Percentiles rank a stretch among this genome's conserved stretches.
Conservation (phyloP, 2,329 filamentous ascomycete species). For the Colletotrichum tropicale region DNA sequence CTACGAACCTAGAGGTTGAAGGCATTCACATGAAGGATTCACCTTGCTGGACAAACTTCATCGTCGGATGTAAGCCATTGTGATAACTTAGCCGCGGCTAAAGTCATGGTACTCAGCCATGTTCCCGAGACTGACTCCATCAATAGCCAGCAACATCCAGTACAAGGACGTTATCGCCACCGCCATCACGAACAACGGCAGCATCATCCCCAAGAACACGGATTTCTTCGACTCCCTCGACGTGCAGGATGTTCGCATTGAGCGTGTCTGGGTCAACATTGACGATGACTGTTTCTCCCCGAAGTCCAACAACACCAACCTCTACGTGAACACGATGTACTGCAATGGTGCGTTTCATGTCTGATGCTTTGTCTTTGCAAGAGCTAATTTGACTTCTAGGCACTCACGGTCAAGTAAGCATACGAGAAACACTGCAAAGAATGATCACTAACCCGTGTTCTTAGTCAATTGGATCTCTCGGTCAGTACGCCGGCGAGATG, state of each 20-base stretch:
- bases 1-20: constrained; percentile 60
- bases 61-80: constrained; percentile 49
- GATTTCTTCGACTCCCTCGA: constrained; percentile 68
- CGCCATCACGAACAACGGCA: constrained; percentile 50
- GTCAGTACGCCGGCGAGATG: constrained; percentile 59
- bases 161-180: constrained; percentile 60
- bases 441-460: constrained; percentile 39
- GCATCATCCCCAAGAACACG: constrained; percentile 60
- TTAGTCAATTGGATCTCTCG: constrained; percentile 61
- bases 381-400: constrained; percentile 21
- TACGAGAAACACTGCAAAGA: constrained; percentile 18
- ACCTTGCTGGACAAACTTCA: constrained; percentile 68
- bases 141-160: constrained; percentile 48
- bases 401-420: neutral
- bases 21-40: constrained; percentile 66
- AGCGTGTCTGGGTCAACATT: constrained; percentile 55
- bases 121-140: neutral
- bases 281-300: constrained; percentile 68
- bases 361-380: fast-evolving
- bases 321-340: constrained; percentile 64
- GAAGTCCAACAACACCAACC: constrained; percentile 62
- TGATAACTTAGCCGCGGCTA: neutral
- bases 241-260: constrained; percentile 56
- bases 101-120: too few species aligned
- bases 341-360: constrained; percentile 53